These are phyloP conservation scores for Hyparrhenia diplandra DNA, from an alignment of 176 grass and related monocot genomes.

Conservation along the genomic window DNA sequence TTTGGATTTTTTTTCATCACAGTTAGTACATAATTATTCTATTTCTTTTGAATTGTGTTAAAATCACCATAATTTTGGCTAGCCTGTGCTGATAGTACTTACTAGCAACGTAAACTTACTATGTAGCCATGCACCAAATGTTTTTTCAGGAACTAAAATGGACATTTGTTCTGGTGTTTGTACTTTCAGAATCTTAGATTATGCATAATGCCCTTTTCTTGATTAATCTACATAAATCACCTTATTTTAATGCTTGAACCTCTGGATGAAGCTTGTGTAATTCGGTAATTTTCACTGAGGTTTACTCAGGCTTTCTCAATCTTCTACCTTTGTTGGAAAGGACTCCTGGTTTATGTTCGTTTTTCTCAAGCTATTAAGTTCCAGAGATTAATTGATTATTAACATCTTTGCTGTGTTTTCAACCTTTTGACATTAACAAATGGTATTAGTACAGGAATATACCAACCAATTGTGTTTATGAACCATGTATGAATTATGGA, in stretches of 20 bases:
- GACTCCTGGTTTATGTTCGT: background rate
- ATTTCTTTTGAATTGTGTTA: conserved; percentile 10
- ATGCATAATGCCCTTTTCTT: background rate
- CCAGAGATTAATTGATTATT: background rate
- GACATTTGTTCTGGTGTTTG: background rate
- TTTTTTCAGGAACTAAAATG: background rate
- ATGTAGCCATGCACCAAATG: background rate
- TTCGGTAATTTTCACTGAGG: background rate
- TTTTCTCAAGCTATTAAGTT: background rate
- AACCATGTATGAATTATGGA: background rate
- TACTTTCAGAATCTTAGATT: background rate
- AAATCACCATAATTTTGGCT: background rate
- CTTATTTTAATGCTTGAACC: background rate
- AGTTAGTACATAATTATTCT: background rate
- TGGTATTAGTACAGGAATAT: no score
- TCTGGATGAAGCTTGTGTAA: background rate
- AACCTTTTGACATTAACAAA: background rate
- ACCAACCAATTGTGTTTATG: no score
- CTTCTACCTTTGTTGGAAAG: background rate
- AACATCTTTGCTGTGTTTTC: background rate
- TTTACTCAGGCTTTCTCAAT: background rate
- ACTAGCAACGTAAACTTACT: background rate
- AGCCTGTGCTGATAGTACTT: background rate
- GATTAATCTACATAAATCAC: background rate
- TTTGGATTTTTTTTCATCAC: background rate